Percentiles rank a stretch among this genome's conserved stretches.
Conservation (phyloP, 1,139 yeast species). For the Scheffersomyces stambukii region DNA sequence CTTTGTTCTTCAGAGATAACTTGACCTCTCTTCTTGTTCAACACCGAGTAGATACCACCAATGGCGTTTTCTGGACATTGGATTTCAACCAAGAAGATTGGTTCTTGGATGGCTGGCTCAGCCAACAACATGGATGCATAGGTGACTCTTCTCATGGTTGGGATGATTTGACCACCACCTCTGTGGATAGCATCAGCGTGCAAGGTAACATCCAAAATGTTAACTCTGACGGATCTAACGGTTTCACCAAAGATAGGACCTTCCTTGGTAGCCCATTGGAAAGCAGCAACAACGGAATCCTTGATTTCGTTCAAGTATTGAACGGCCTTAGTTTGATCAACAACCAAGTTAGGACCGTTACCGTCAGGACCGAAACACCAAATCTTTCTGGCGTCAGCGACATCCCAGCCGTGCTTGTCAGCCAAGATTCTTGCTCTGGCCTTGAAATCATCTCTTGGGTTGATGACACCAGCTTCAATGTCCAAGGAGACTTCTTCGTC, state of each 20-base stretch:
- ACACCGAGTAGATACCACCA: conserved; percentile 99
- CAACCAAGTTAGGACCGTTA: conserved; percentile 97
- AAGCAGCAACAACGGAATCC: conserved; percentile 99
- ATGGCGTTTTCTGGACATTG: conserved; percentile 99
- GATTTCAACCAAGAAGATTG: conserved; percentile 98
- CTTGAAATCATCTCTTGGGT: conserved; percentile 98
- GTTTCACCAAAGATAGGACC: conserved; percentile 98
- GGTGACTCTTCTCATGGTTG: conserved; percentile 99
- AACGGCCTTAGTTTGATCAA: conserved; percentile 99
- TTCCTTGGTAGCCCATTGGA: conserved; percentile 99
- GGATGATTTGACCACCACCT: conserved; percentile 99
- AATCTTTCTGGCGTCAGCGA: conserved; percentile 99
- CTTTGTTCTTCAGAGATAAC: conserved; percentile 98
- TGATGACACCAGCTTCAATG: conserved; percentile 87
- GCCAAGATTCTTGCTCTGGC: conserved; percentile 99
- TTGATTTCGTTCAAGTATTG: conserved; percentile 98
- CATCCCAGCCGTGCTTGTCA: conserved; percentile 99
- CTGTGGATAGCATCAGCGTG: conserved; percentile 99
- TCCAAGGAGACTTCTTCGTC: conserved; percentile 91
- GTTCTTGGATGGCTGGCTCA: conserved; percentile 99
- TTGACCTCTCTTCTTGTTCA: conserved; percentile 99
- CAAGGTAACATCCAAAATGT: conserved; percentile 98
- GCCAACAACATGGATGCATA: conserved; percentile 98
- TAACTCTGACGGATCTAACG: conserved; percentile 93
- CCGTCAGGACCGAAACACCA: conserved; percentile 99